A percentile compares a stretch with the other conserved stretches of the same genome.
These are phyloP conservation scores for Aspergillus jensenii DNA, from an alignment of 2,329 filamentous ascomycete genomes.

Conservation along the genomic window DNA sequence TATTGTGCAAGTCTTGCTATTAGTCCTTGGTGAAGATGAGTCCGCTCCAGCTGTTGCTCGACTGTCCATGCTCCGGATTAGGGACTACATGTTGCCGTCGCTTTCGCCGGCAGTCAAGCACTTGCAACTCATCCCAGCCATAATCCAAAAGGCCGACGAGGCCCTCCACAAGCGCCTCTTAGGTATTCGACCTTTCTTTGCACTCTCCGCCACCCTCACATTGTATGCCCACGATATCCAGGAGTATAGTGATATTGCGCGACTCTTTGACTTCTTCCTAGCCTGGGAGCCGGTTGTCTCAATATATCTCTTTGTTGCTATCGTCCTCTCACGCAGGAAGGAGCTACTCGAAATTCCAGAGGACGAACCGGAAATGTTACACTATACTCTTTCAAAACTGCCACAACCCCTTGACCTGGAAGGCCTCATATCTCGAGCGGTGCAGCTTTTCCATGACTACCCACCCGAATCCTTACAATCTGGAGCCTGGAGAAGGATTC, in stretches of 20 bases:
- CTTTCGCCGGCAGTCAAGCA: conserved; percentile 79
- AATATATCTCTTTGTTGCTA: conserved; percentile 88
- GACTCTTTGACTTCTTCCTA: conserved; percentile 89
- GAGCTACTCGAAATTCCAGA: conserved; percentile 82
- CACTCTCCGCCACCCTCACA: conserved; percentile 87
- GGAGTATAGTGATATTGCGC: conserved; percentile 81
- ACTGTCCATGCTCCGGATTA: conserved; percentile 85
- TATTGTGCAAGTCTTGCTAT: conserved; percentile 90
- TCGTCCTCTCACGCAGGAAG: conserved; percentile 74
- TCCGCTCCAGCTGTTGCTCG: conserved; percentile 68
- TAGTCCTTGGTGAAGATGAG: conserved; percentile 69
- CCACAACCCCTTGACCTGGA: conserved; percentile 81
- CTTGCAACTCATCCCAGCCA: conserved; percentile 80
- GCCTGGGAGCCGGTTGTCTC: conserved; percentile 84
- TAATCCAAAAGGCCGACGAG: conserved; percentile 71
- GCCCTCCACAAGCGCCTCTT: conserved; percentile 73
- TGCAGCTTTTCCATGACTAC: conserved; percentile 60
- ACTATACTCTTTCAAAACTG: conserved; percentile 82
- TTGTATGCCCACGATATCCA: conserved; percentile 97
- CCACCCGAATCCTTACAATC: conserved; percentile 70
- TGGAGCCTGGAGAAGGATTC: conserved; percentile 69
- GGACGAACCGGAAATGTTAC: conserved; percentile 89
- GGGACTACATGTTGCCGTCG: conserved; percentile 95
- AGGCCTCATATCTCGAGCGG: conserved; percentile 66
- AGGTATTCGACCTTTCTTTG: conserved; percentile 82